Evolutionary conservation across 805 yeast species (phyloP).

Genomic region (Wickerhamiella brachini): DNA sequence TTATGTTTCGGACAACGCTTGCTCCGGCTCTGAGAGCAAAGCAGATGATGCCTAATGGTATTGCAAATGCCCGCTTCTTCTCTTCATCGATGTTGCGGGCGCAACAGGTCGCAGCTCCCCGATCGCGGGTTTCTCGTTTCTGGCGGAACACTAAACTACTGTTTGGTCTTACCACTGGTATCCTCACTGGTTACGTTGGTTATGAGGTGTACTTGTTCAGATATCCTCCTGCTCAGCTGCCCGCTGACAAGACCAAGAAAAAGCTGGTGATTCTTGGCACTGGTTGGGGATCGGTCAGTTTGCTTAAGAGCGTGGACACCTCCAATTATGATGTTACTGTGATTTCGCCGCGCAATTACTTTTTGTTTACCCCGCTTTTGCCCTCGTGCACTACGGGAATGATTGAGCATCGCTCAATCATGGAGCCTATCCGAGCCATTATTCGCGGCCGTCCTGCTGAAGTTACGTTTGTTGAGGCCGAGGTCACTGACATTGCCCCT

Average conservation of each 20-base stretch:
- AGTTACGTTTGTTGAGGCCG: conserved; percentile 85
- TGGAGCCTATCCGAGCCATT: conserved; percentile 83
- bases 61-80: background rate
- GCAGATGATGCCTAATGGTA: background rate
- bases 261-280: conserved; percentile 59
- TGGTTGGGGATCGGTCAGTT: conserved; percentile 90
- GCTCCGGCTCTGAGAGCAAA: background rate
- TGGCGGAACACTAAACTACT: conserved; percentile 3
- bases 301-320: conserved; percentile 74
- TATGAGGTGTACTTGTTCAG: conserved; percentile 33
- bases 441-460: conserved; percentile 58
- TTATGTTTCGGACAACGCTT: background rate
- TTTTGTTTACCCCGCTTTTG: conserved; percentile 86
- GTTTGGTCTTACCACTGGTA: conserved; percentile 14
- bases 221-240: conserved; percentile 27
- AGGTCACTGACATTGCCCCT: conserved; percentile 74
- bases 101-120: background rate
- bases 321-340: conserved; percentile 77
- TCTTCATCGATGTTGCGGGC: background rate
- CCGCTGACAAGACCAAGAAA: conserved; percentile 47
- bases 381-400: conserved; percentile 95
- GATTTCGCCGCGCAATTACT: conserved; percentile 89
- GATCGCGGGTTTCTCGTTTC: background rate
- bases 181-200: conserved; percentile 43
- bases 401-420: conserved; percentile 74